Base-by-base conservation (phyloP, 805 yeast genomes). In the Wickerhamomyces queroliae region DNA sequence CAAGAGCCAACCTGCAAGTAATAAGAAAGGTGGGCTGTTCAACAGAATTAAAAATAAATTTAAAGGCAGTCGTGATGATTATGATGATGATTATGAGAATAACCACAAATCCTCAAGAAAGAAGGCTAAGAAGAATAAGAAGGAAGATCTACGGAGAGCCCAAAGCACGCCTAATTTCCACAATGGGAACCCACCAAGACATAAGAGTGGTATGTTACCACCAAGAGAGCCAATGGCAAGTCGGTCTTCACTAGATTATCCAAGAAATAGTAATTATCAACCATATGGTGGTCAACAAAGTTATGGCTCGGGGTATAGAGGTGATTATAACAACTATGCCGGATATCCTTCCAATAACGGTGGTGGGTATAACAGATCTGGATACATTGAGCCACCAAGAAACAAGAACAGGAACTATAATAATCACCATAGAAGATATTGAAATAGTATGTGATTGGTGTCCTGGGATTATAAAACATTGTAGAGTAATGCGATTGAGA, bases 121-220 rank as follows among this genome's bases (percentile, higher is more conserved):
- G 30, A 29, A 42, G 23, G 40, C 19, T 17, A 42, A 44, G 42
- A 47, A 43, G 35, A 43, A 44, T 24, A 50, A 33, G 38, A 52
- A 49, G 46, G 48, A 47, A 35, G 50, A 35, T 35, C 36, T 41
- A 35, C 50, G 52, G 39, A 43, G 44, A 36, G 38, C 52, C 38
- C 37, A 52, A 44, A 47, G 55, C 37, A 26, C 46, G 53, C 41
- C 44, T 19, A 7, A 26, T n/a, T 29, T 35, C 35, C 31, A 33
- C 28, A 23, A 26, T 16, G 18, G 22, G 7, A 23, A 23, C 20
- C 29, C 35, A n/a, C 23, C 31, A 13, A 26, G 21, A 20, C 37
- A 35, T 15, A 35, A 35, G 15, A 9, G 32, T 19, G 37, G 37
- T 9, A 20, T 35, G 11, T 16, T 35, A 18, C 37, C 37, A 20